These are phyloP conservation scores for Trichoderma orchidacearum DNA, from an alignment of 495 filamentous ascomycete genomes.

Conservation along the genomic window DNA sequence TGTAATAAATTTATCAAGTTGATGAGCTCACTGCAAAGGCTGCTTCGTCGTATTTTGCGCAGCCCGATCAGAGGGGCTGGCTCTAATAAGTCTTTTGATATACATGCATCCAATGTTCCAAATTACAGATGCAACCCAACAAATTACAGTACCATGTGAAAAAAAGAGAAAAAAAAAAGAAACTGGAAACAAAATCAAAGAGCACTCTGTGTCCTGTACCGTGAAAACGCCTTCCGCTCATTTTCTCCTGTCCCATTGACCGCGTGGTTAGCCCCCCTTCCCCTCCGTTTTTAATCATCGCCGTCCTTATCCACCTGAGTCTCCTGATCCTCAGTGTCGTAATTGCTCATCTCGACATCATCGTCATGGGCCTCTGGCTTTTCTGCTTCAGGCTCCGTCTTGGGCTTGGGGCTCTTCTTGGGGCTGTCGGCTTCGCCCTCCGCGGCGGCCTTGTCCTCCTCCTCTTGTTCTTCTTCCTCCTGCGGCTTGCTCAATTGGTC, in stretches of 20 bases:
- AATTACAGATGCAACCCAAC: background rate
- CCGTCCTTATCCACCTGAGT: background rate
- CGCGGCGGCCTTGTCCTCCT: conserved; percentile 4
- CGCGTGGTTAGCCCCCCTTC: background rate
- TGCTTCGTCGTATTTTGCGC: too few species aligned
- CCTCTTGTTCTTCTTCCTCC: conserved; percentile 11
- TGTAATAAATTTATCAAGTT: too few species aligned
- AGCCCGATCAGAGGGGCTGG: too few species aligned
- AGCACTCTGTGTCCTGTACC: background rate
- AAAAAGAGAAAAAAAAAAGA: background rate
- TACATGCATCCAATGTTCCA: background rate
- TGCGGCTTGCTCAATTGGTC: conserved; percentile 3
- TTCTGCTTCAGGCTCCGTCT: background rate
- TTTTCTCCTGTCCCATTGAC: background rate
- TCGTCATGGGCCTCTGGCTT: conserved; percentile 9
- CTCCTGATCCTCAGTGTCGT: conserved; percentile 5
- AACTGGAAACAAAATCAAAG: background rate
- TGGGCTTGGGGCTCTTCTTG: background rate
- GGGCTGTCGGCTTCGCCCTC: background rate
- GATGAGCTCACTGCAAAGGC: too few species aligned
- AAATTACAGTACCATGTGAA: background rate
- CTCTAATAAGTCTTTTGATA: background rate
- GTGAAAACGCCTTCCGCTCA: background rate
- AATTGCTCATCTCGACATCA: conserved; percentile 16
- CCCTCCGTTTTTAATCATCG: background rate